Evolutionary conservation across 2,329 filamentous ascomycete species (phyloP).

Genomic region (Aspergillus eucalypticola): DNA sequence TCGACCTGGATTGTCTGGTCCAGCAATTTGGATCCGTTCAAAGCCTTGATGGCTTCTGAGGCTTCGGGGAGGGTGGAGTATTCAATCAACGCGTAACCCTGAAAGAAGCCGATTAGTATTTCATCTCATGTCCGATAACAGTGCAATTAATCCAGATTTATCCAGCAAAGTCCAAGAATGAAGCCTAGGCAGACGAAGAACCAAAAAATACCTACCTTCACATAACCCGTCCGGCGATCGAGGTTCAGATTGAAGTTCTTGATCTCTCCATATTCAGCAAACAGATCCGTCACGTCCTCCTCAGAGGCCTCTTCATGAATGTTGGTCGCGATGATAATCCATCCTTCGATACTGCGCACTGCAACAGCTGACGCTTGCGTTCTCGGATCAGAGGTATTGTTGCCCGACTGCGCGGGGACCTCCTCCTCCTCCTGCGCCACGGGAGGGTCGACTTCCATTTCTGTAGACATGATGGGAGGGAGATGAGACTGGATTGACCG

Average conservation of each 20-base stretch:
- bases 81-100: slow-evolving; percentile 69
- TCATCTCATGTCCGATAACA: background rate
- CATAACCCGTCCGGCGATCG: slow-evolving; percentile 66
- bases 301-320: slow-evolving; percentile 69
- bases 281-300: slow-evolving; percentile 66
- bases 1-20: slow-evolving; percentile 67
- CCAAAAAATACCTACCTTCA: slow-evolving; percentile 56
- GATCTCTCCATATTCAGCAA: slow-evolving; percentile 67
- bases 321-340: slow-evolving; percentile 70
- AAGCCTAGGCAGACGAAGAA: background rate
- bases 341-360: slow-evolving; percentile 68
- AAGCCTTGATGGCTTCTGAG: slow-evolving; percentile 62
- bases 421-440: slow-evolving; percentile 36
- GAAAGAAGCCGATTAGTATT: slow-evolving; percentile 17
- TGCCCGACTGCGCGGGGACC: slow-evolving; percentile 29
- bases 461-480: slow-evolving; percentile 39
- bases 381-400: slow-evolving; percentile 41
- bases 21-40: slow-evolving; percentile 62
- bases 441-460: slow-evolving; percentile 50
- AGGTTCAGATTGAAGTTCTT: slow-evolving; percentile 68
- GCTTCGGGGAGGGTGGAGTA: slow-evolving; percentile 65
- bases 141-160: background rate
- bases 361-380: slow-evolving; percentile 53
- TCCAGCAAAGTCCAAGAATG: background rate
- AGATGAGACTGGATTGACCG: background rate